Percentiles rank a stretch among this genome's conserved stretches.
Evolutionary conservation across 257 asterid species (phyloP).

Genomic region (Coffea eugenioides): DNA sequence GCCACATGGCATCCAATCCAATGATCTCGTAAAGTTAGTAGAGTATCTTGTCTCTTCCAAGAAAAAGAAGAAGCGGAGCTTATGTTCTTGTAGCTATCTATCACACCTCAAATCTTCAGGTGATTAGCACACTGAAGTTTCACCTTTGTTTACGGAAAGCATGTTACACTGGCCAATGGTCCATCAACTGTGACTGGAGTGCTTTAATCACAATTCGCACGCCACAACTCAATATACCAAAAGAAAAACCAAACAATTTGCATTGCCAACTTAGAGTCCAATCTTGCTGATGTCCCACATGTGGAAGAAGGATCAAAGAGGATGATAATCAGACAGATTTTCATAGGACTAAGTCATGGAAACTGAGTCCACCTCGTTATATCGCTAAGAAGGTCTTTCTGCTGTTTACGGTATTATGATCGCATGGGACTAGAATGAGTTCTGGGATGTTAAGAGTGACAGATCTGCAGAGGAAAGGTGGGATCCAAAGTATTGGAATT

Average conservation of each 20-base stretch:
- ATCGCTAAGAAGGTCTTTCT: neutral
- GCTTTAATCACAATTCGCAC: neutral
- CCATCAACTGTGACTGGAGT: neutral
- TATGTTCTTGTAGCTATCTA: neutral
- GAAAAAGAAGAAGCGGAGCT: too few relatives aligned
- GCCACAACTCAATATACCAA: neutral
- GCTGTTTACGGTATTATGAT: neutral
- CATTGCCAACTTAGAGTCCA: neutral
- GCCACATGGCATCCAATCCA: neutral
- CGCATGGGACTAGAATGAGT: slow-evolving; percentile 1
- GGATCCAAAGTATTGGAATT: slow-evolving; percentile 35
- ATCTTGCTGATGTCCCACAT: neutral
- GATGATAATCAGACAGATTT: neutral
- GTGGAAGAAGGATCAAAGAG: neutral
- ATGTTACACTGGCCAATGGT: neutral
- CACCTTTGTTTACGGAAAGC: neutral
- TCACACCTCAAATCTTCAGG: neutral
- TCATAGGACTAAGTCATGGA: neutral
- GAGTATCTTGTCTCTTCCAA: neutral
- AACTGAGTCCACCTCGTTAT: neutral
- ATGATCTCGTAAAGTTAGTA: neutral
- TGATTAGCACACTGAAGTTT: neutral
- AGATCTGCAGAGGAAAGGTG: slow-evolving; percentile 28
- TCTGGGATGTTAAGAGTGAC: slow-evolving; percentile 25
- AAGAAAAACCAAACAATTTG: neutral